phyloP scores from a whole-genome alignment of 305 asterid genomes.

The Caryopteris hybrid region DNA sequence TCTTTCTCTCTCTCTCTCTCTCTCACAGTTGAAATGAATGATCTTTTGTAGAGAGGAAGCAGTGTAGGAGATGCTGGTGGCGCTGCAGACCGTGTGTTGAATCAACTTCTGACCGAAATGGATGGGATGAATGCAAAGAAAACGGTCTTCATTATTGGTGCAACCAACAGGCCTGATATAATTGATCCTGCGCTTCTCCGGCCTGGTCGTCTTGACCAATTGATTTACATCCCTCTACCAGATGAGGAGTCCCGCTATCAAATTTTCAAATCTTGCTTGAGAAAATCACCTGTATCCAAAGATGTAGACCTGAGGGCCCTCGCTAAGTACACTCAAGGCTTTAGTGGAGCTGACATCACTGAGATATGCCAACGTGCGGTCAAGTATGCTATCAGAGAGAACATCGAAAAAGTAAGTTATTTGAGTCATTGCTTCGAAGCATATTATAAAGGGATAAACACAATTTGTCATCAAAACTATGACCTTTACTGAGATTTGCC shows the following conservation, averaged over 20 bases:
- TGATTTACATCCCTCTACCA: slow-evolving; percentile 58
- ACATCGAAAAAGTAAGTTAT: slow-evolving; percentile 47
- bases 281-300: slow-evolving; percentile 49
- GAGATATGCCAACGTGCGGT: slow-evolving; percentile 59
- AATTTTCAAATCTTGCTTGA: slow-evolving; percentile 50
- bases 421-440: too few relatives aligned
- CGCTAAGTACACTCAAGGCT: slow-evolving; percentile 57
- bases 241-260: slow-evolving; percentile 53
- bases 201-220: slow-evolving; percentile 57
- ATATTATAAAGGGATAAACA: too few relatives aligned
- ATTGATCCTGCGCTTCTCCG: slow-evolving; percentile 46
- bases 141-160: too few relatives aligned
- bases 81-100: slow-evolving; percentile 56
- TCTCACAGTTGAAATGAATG: background rate
- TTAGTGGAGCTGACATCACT: slow-evolving; percentile 57
- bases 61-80: slow-evolving; percentile 58
- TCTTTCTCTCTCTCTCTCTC: too few relatives aligned
- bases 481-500: too few relatives aligned
- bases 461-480: too few relatives aligned
- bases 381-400: slow-evolving; percentile 58
- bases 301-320: slow-evolving; percentile 46
- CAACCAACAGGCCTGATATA: too few relatives aligned
- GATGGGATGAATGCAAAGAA: too few relatives aligned
- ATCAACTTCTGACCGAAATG: slow-evolving; percentile 57
- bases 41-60: slow-evolving; percentile 46